Percentiles rank a stretch among this genome's conserved stretches.
Conservation (phyloP, 2,329 filamentous ascomycete species). For the Sordariomycetes sp. region DNA sequence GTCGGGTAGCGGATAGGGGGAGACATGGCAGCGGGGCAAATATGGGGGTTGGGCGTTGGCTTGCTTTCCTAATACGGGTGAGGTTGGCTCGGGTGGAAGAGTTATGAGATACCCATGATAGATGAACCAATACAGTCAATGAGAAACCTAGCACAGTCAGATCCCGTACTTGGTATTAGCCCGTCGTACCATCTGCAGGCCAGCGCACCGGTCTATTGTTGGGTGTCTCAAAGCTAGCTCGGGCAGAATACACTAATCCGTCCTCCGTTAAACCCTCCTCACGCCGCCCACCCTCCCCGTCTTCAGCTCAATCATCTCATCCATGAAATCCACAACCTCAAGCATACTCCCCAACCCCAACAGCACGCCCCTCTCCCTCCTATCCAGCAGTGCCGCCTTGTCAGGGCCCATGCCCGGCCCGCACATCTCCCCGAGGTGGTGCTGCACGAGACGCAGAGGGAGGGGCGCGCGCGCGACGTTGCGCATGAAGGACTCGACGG, state of each 20-base stretch:
- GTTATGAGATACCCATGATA: not conserved
- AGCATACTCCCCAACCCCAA: slow-evolving; percentile 36
- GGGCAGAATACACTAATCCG: not conserved
- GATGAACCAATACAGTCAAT: not conserved
- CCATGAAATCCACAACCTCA: slow-evolving; percentile 47
- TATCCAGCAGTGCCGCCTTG: slow-evolving; percentile 38
- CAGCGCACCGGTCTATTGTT: not conserved
- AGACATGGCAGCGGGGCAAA: not conserved
- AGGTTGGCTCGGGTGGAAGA: not conserved
- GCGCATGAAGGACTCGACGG: slow-evolving; percentile 48
- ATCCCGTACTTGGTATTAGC: not conserved
- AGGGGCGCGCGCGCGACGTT: slow-evolving; percentile 43
- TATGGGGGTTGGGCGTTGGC: not conserved
- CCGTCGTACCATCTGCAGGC: not conserved
- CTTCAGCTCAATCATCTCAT: slow-evolving; percentile 27
- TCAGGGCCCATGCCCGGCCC: slow-evolving; percentile 39
- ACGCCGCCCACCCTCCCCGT: not conserved
- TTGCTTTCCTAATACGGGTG: not conserved
- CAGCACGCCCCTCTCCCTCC: slow-evolving; percentile 38
- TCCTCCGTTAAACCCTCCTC: not conserved
- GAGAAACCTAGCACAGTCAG: not conserved
- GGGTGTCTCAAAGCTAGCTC: not conserved
- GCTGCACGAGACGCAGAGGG: slow-evolving; percentile 48
- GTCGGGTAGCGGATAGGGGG: not conserved
- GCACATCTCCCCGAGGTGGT: slow-evolving; percentile 57